Base-by-base conservation (phyloP, 441 rosid species). In the Euphorbia neoarborescens region DNA sequence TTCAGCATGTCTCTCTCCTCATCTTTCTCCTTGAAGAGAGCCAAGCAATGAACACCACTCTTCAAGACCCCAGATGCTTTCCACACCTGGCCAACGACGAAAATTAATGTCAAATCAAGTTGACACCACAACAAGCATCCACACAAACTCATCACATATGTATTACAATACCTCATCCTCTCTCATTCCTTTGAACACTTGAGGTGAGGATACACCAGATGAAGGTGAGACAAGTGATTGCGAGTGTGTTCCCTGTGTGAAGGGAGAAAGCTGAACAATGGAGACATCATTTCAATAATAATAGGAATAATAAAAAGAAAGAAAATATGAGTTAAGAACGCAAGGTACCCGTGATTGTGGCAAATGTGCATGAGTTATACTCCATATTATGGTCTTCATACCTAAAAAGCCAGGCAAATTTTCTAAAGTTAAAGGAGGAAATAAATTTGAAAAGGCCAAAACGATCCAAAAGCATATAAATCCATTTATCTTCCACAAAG, bases 361-460 rank as follows among this genome's bases (percentile, higher is more conserved):
- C 70, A 86, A 74, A 87, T 95, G 97, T 65, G 96, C 96, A 79
- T 95, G 98, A 46, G 97, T 92, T 75, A 95, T 92, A 78, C 97
- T 95, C 99, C 99, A 95, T 71, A 90, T 77, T 60, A 95, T 92
- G 73, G 98, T 92, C 84, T 95, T 95, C 97, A 95, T 95, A 82
- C 99, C 99, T 95, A 82, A 75, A 65, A 56, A 73, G 71, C 61
- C 77, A 65, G 56, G 61, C 51, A 72, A 72, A 57, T 77, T 75
- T 19, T 65, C 37, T 63, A 30, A 42, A 40, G 48, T 35, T 35
- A 27, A 14, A 63, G 50, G 64, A 42, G 20, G 25, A 63, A 27
- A 42, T 40, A 60, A 59, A 60, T n/a, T 15, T 34, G 62, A 67
- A 14, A 62, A 68, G 17, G 10, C 63, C 15, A 42, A 51, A 60